Conservation (phyloP, 208 protist species). For the Leishmania tarentolae region DNA sequence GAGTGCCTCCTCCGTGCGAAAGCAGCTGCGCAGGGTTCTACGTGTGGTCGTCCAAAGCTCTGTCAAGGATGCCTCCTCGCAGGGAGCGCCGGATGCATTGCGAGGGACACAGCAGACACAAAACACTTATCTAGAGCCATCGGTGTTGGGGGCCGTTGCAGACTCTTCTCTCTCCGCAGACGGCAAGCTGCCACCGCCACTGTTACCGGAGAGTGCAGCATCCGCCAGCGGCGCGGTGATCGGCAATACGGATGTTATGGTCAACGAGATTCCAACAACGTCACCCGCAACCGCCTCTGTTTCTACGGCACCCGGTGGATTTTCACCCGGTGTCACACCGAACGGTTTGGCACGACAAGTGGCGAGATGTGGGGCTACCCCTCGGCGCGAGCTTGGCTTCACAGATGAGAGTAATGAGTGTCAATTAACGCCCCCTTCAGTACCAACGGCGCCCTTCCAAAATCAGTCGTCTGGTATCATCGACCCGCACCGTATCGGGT, state of each 20-base stretch:
- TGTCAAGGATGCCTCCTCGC: not conserved
- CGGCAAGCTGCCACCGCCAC: not conserved
- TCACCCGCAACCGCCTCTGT: not conserved
- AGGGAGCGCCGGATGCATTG: not conserved
- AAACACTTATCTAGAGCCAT: not conserved
- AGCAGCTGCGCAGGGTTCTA: constrained; percentile 36
- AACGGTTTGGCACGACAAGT: not conserved
- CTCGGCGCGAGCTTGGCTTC: constrained; percentile 10
- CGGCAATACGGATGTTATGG: not conserved
- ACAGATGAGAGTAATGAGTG: not conserved
- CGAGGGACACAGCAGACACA: not conserved
- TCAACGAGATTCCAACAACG: not conserved
- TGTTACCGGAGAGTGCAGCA: not conserved
- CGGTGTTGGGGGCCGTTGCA: not conserved
- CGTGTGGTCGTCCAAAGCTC: constrained; percentile 20
- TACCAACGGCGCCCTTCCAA: not conserved
- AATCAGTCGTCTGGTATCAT: not conserved
- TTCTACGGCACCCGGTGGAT: not conserved
- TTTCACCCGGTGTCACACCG: not conserved
- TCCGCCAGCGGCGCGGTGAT: not conserved
- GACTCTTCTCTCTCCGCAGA: not conserved
- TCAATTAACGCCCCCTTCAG: not conserved
- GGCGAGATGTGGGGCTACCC: not conserved
- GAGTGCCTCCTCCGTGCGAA: constrained; percentile 30
- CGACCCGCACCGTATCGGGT: constrained; percentile 11